A percentile compares a stretch with the other conserved stretches of the same genome.
phyloP scores from a whole-genome alignment of 805 yeast genomes.

The Saturnispora dispora region DNA sequence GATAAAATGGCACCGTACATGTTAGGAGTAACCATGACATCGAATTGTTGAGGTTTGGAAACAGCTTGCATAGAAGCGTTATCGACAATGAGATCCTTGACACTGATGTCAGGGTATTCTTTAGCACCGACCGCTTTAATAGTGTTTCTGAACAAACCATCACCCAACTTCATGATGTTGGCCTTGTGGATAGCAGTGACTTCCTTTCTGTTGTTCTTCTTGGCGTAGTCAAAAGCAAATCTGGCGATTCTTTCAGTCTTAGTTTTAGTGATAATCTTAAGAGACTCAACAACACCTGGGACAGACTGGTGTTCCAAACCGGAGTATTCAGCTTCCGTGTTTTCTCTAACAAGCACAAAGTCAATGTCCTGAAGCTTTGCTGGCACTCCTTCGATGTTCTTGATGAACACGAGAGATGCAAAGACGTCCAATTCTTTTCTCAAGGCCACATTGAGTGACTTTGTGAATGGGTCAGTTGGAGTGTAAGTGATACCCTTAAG shows the following conservation, averaged over 20 bases:
- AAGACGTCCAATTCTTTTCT: constrained; percentile 94
- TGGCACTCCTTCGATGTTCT: constrained; percentile 89
- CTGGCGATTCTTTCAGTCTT: constrained; percentile 96
- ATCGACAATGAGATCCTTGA: constrained; percentile 92
- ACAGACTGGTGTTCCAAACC: constrained; percentile 97
- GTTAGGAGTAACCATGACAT: constrained; percentile 95
- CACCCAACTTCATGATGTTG: constrained; percentile 97
- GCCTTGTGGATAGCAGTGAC: constrained; percentile 99
- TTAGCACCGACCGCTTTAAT: constrained; percentile 78
- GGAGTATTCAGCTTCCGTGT: constrained; percentile 98
- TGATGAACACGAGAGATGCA: constrained; percentile 90
- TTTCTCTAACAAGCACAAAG: constrained; percentile 93
- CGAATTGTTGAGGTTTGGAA: constrained; percentile 95
- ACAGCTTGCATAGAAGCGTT: constrained; percentile 99
- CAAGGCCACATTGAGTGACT: constrained; percentile 89
- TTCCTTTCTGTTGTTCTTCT: constrained; percentile 79
- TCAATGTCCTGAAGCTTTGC: constrained; percentile 84
- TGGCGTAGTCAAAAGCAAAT: constrained; percentile 94
- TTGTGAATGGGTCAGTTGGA: constrained; percentile 66
- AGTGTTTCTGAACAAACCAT: constrained; percentile 93
- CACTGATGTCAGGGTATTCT: constrained; percentile 76
- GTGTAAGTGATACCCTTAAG: constrained; percentile 94
- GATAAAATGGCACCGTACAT: constrained; percentile 96
- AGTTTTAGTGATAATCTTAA: constrained; percentile 87
- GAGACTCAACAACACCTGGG: constrained; percentile 95